These are phyloP conservation scores for Cicer yamashitae DNA, from an alignment of 306 rosid species.

Conservation along the genomic window DNA sequence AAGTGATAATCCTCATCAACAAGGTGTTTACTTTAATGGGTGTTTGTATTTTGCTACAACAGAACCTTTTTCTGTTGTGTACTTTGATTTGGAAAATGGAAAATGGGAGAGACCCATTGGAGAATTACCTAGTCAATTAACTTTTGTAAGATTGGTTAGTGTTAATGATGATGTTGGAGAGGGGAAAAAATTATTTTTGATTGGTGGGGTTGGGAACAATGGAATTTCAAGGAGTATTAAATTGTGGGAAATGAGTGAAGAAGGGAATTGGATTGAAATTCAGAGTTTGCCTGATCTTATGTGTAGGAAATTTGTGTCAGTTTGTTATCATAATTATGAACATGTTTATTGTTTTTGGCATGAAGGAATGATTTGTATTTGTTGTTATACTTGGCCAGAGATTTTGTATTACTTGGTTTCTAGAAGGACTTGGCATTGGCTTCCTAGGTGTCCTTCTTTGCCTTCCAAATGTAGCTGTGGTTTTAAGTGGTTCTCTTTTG, in stretches of 20 bases:
- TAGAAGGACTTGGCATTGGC: slow-evolving; percentile 94
- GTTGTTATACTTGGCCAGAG: slow-evolving; percentile 97
- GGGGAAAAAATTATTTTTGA: slow-evolving; percentile 55
- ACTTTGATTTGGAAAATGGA: slow-evolving; percentile 69
- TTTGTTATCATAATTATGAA: slow-evolving; percentile 89
- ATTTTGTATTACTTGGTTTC: slow-evolving; percentile 72
- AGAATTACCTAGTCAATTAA: slow-evolving; percentile 57
- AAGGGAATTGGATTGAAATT: slow-evolving; percentile 65
- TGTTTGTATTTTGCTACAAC: slow-evolving; percentile 68
- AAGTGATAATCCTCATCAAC: slow-evolving; percentile 57
- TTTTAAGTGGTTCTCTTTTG: slow-evolving; percentile 87
- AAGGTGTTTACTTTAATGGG: slow-evolving; percentile 58
- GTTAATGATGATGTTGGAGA: slow-evolving; percentile 46
- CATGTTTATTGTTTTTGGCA: slow-evolving; percentile 95
- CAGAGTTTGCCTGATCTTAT: slow-evolving; percentile 77
- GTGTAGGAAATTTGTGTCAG: slow-evolving; percentile 74
- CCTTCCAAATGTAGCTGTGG: slow-evolving; percentile 86
- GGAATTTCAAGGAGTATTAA: slow-evolving; percentile 80
- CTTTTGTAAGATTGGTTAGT: slow-evolving; percentile 71
- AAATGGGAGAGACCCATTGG: slow-evolving; percentile 55
- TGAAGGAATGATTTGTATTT: slow-evolving; percentile 80
- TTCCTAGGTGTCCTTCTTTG: slow-evolving; percentile 76
- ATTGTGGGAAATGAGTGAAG: slow-evolving; percentile 68
- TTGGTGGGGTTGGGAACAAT: slow-evolving; percentile 82
- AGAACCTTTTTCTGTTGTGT: slow-evolving; percentile 70